Evolutionary conservation across 108 stramenopile genomes (phyloP), one percentile per base, ranked within the genome.

Genomic region (Pinguiococcus pyrenoidosus): DNA sequence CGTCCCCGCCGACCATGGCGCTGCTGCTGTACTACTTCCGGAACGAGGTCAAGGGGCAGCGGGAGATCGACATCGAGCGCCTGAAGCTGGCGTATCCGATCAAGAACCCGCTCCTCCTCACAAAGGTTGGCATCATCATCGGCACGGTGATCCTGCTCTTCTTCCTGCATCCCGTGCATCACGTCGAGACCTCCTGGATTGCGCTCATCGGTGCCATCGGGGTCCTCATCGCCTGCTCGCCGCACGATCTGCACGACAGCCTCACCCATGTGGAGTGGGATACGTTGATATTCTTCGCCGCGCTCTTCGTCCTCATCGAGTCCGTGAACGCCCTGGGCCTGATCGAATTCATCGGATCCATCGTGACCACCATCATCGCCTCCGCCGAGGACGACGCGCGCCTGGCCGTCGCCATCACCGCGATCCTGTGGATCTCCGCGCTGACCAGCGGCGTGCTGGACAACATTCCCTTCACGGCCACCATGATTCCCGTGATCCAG

Each of bases 101-200:
- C 16, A 22, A 12, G 16, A 27, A 49, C 23, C 23, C 34, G 2
- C 34, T 49, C 9, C 33, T 49, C 14, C 35, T 49, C 23, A 32
- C 48, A 3, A 49, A 49, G 48, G 32, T 21, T 72, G 0, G 33
- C 12, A 22, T 37, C 21, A 35, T 49, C 27, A 20, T 49, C 4
- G 32, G 21, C 20, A 68, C 72, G 26, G 68, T 75, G 21, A 71
- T 78, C 29, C 26, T 78, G 1, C 49, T 75, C 45, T 78, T 78
- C 56, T 78, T 78, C 56, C 56, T 78, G 22, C 74, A 78, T 37
- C 73, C 74, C 45, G 43, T 78, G 1, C 77, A 78, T 42, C 77
- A 78, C 69, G 74, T 74, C 43, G 74, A 75, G 49, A 78, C 77
- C 1, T 70, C 73, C 25, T 78, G 77, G 77, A 66, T 78, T 25